Conservation (phyloP, 2,329 filamentous ascomycete species). For the Madurella mycetomatis region DNA sequence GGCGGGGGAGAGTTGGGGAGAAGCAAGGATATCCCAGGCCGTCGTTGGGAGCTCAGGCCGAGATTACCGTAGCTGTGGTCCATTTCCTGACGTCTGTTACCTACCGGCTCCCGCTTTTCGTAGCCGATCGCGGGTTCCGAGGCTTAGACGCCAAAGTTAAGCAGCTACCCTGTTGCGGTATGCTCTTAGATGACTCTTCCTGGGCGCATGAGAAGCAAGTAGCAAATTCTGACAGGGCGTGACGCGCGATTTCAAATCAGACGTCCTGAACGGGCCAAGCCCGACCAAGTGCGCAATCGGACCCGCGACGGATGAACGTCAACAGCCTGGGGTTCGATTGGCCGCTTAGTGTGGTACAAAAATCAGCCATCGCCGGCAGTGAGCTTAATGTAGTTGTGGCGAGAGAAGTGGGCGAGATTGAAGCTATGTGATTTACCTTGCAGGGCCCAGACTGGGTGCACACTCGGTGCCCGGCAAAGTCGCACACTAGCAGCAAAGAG, state of each 20-base stretch:
- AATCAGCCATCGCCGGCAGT: constrained; percentile 13
- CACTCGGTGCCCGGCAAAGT: constrained; percentile 11
- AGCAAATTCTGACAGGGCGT: background rate
- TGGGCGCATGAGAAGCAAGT: background rate
- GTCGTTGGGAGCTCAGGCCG: constrained; percentile 15
- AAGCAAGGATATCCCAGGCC: constrained; percentile 6
- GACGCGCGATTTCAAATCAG: constrained; percentile 7
- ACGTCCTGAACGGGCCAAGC: constrained; percentile 2
- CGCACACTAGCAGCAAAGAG: constrained; percentile 20
- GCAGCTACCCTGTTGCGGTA: constrained; percentile 1
- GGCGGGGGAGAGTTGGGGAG: constrained; percentile 12
- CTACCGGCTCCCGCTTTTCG: constrained; percentile 20
- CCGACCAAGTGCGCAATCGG: constrained; percentile 1
- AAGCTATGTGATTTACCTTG: constrained; percentile 1
- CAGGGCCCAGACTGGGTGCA: background rate
- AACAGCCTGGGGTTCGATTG: constrained; percentile 1
- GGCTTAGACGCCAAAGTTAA: constrained; percentile 13
- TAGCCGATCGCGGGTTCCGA: constrained; percentile 13
- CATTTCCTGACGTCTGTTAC: constrained; percentile 18
- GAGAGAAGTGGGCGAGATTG: background rate
- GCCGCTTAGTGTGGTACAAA: constrained; percentile 10
- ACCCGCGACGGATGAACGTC: constrained; percentile 24
- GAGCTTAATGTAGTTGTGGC: constrained; percentile 12
- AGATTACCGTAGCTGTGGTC: constrained; percentile 20
- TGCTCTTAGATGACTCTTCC: background rate